Conservation (phyloP, 192 early-diverging fungal species). For the Coemansia sp. region DNA sequence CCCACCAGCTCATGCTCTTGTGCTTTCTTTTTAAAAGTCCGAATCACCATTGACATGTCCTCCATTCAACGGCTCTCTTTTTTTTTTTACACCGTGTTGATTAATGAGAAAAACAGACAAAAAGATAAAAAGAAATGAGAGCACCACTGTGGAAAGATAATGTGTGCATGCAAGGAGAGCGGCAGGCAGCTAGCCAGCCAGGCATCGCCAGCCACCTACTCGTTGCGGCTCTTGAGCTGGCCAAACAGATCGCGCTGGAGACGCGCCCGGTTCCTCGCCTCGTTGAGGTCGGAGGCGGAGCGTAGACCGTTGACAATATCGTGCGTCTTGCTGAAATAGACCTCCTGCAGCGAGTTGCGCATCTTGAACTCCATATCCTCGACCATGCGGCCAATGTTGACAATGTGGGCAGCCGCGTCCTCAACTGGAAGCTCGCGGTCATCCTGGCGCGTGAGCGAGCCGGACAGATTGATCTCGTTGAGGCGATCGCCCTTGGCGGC, state of each 20-base stretch:
- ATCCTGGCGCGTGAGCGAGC: slow-evolving; percentile 90
- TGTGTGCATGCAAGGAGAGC: slow-evolving; percentile 1
- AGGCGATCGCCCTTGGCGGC: slow-evolving; percentile 54
- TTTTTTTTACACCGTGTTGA: neutral
- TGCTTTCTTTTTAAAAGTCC: neutral
- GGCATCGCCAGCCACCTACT: slow-evolving; percentile 9
- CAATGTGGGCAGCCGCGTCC: slow-evolving; percentile 81
- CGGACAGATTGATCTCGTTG: slow-evolving; percentile 78
- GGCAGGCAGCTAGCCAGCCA: neutral
- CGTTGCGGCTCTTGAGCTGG: slow-evolving; percentile 61
- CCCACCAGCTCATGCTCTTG: neutral
- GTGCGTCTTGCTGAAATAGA: slow-evolving; percentile 98
- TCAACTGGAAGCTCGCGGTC: slow-evolving; percentile 77
- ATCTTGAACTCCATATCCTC: slow-evolving; percentile 99
- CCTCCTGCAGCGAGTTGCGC: slow-evolving; percentile 89
- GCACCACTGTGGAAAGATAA: neutral
- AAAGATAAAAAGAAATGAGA: too few species aligned
- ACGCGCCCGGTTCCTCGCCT: slow-evolving; percentile 72
- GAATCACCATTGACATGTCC: neutral
- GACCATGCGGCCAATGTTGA: slow-evolving; percentile 93
- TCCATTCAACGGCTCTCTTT: too few species aligned
- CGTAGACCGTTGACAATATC: slow-evolving; percentile 95
- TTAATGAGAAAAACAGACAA: neutral
- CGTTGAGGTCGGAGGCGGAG: slow-evolving; percentile 70
- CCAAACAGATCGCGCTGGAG: slow-evolving; percentile 80